Percentiles rank a stretch among this genome's conserved stretches.
phyloP scores from a whole-genome alignment of 495 filamentous ascomycete genomes.

The Neurospora africana region DNA sequence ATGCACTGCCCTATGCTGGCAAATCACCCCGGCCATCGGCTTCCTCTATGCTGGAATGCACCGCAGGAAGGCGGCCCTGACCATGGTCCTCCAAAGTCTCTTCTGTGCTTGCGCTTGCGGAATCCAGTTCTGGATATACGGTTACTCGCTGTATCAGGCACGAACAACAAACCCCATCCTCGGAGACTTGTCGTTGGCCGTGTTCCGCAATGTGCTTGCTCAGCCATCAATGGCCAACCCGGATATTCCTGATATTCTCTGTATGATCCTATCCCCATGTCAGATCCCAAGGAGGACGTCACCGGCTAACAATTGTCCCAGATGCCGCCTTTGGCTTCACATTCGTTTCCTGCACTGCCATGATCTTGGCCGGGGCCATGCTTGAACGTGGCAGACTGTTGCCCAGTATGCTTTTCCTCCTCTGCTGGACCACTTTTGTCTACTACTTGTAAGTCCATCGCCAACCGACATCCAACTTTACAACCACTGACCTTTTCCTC shows the following conservation, averaged over 20 bases:
- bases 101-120: slow-evolving; percentile 75
- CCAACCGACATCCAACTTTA: neutral
- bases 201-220: slow-evolving; percentile 62
- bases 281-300: neutral
- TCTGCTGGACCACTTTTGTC: slow-evolving; percentile 77
- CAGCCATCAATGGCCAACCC: slow-evolving; percentile 63
- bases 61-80: slow-evolving; percentile 84
- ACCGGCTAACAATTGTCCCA: neutral
- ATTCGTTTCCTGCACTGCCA: slow-evolving; percentile 13
- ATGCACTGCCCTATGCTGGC: slow-evolving; percentile 19
- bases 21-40: slow-evolving; percentile 67
- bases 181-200: slow-evolving; percentile 73
- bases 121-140: slow-evolving; percentile 99
- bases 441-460: slow-evolving; percentile 33
- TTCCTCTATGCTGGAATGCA: slow-evolving; percentile 95
- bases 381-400: slow-evolving; percentile 69
- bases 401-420: slow-evolving; percentile 78
- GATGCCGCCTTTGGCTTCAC: slow-evolving; percentile 7
- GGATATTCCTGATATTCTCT: slow-evolving; percentile 69
- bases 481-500: slow-evolving; percentile 13
- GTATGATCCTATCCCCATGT: slow-evolving; percentile 62
- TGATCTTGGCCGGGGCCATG: slow-evolving; percentile 18
- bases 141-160: slow-evolving; percentile 86
- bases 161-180: slow-evolving; percentile 73
- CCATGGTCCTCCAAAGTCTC: slow-evolving; percentile 83